Conservation (phyloP, 495 filamentous ascomycete species). For the Aspergillus kassunensis region DNA sequence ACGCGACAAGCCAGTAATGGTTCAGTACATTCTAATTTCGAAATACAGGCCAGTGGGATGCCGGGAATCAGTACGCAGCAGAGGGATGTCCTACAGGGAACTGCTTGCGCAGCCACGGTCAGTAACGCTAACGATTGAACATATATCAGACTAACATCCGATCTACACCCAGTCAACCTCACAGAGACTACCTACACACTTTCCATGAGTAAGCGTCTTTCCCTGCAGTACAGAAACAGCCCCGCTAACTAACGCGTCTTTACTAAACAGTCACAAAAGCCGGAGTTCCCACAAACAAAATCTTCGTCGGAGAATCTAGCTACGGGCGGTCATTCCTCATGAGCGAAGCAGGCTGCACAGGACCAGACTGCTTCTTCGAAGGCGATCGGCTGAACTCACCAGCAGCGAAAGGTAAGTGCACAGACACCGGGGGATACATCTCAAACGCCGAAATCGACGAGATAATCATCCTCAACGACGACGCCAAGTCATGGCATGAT, state of each 20-base stretch:
- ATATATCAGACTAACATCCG: too few relatives aligned
- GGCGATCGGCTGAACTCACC: not conserved
- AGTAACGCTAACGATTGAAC: slow-evolving; percentile 37
- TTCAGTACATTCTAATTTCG: not conserved
- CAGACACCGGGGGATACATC: slow-evolving; percentile 22
- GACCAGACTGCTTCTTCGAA: slow-evolving; percentile 1
- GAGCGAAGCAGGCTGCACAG: slow-evolving; percentile 13
- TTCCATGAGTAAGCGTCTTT: too few relatives aligned
- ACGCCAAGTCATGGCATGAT: too few relatives aligned
- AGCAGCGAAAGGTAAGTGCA: slow-evolving; percentile 5
- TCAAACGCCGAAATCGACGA: slow-evolving; percentile 18
- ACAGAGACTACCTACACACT: too few relatives aligned
- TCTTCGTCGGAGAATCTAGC: slow-evolving; percentile 34
- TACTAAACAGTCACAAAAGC: slow-evolving; percentile 53
- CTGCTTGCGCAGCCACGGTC: slow-evolving; percentile 38
- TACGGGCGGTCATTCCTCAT: slow-evolving; percentile 21
- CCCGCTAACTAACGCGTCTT: too few relatives aligned
- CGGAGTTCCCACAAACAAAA: slow-evolving; percentile 33
- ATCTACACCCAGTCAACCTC: too few relatives aligned
- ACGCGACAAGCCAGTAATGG: too few relatives aligned
- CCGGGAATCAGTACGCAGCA: too few relatives aligned
- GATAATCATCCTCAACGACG: too few relatives aligned
- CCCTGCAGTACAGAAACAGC: too few relatives aligned
- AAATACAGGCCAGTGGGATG: too few relatives aligned
- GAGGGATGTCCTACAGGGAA: slow-evolving; percentile 33